Conservation (phyloP, 768 basidiomycete genomes). For the Neoboletus brunneissimus region DNA sequence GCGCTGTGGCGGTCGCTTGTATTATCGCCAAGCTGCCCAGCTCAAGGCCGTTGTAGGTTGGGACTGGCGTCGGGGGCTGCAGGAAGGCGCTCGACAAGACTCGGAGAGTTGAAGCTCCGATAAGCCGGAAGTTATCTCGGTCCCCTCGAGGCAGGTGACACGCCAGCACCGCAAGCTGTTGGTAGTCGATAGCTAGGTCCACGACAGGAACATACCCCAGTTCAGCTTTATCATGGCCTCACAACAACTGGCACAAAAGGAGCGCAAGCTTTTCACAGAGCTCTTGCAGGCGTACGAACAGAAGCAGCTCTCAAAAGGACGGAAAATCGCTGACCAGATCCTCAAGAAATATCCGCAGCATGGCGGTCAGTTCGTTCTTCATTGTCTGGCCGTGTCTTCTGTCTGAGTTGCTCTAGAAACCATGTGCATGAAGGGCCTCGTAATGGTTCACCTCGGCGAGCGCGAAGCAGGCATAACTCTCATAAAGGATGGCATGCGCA, state of each 20-base stretch:
- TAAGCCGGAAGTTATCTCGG: background rate
- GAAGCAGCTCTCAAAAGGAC: constrained; percentile 82
- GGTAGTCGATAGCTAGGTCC: background rate
- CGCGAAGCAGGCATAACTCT: constrained; percentile 80
- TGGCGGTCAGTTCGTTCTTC: constrained; percentile 65
- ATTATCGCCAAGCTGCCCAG: too few species aligned
- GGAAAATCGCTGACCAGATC: constrained; percentile 89
- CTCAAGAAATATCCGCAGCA: constrained; percentile 95
- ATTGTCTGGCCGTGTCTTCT: background rate
- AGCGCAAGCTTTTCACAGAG: constrained; percentile 82
- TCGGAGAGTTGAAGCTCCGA: background rate
- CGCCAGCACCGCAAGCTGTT: background rate
- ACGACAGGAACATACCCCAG: background rate
- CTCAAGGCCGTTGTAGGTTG: background rate
- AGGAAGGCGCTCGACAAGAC: background rate
- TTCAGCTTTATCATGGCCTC: constrained; percentile 18
- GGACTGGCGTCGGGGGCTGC: background rate
- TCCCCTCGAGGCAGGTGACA: background rate
- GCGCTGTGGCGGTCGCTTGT: background rate
- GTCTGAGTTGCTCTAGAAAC: constrained; percentile 59
- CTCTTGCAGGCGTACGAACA: constrained; percentile 85
- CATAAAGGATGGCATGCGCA: constrained; percentile 78
- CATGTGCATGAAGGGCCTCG: constrained; percentile 92
- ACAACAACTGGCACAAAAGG: constrained; percentile 66
- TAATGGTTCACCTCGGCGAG: constrained; percentile 75